These are phyloP conservation scores for Cicer judaicum DNA, from an alignment of 306 rosid species.

Conservation along the genomic window DNA sequence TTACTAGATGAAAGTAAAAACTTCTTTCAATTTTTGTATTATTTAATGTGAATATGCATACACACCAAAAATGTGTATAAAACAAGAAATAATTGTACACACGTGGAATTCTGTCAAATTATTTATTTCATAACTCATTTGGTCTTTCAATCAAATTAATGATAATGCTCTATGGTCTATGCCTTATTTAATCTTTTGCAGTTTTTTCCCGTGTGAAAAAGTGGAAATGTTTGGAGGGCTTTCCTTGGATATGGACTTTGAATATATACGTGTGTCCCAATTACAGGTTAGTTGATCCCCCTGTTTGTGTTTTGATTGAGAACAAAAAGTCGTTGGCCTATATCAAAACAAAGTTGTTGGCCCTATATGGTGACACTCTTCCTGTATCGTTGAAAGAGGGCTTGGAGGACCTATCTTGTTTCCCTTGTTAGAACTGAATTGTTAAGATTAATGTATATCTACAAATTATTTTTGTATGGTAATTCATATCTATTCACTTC, in stretches of 20 bases:
- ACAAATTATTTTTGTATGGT: neutral
- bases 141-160: neutral
- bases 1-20: conserved; percentile 53
- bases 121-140: neutral
- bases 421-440: neutral
- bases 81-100: conserved; percentile 1
- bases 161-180: neutral
- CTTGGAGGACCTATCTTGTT: conserved; percentile 22
- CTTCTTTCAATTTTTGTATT: conserved; percentile 10
- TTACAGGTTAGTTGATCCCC: conserved; percentile 13
- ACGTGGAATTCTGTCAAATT: neutral
- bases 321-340: neutral
- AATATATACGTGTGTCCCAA: neutral
- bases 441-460: conserved; percentile 5
- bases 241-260: conserved; percentile 11
- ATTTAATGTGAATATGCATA: neutral
- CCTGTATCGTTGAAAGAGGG: conserved; percentile 7
- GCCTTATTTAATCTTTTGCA: neutral
- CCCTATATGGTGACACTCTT: conserved; percentile 3
- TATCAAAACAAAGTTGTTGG: neutral
- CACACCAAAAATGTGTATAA: neutral
- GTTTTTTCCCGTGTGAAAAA: conserved; percentile 1
- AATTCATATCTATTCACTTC: conserved; percentile 9
- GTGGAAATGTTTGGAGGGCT: conserved; percentile 3
- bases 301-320: conserved; percentile 28